Percentiles rank a stretch among this genome's conserved stretches.
phyloP scores from a whole-genome alignment of 768 basidiomycete species.

The Russula sp. region DNA sequence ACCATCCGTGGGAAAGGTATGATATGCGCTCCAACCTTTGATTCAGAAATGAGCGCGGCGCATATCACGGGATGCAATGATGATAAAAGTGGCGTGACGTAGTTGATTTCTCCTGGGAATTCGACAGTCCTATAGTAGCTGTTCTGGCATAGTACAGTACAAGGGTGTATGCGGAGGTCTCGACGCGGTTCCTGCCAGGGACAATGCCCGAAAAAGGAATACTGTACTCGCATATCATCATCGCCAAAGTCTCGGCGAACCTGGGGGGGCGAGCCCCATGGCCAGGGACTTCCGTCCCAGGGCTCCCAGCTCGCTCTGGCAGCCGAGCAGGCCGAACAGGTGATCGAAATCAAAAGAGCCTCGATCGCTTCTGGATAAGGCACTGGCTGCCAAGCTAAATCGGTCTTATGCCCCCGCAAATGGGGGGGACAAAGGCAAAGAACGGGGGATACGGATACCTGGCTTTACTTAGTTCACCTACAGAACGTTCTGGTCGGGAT shows the following conservation, averaged over 20 bases:
- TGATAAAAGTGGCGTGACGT: too few species aligned
- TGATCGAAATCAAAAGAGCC: neutral
- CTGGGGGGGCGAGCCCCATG: too few species aligned
- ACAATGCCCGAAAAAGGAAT: too few species aligned
- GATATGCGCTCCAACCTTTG: too few species aligned
- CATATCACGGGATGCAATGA: neutral
- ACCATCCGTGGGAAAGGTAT: too few species aligned
- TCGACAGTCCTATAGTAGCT: too few species aligned
- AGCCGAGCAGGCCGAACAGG: neutral
- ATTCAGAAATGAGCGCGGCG: neutral
- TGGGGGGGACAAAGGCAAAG: neutral
- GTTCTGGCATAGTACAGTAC: too few species aligned
- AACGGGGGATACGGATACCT: neutral
- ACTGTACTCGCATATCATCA: too few species aligned
- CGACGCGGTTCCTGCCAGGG: too few species aligned
- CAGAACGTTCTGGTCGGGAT: neutral
- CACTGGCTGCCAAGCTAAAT: neutral
- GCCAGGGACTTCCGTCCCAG: neutral
- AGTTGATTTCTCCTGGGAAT: too few species aligned
- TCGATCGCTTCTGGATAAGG: neutral
- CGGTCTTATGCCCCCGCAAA: neutral
- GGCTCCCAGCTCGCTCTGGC: neutral
- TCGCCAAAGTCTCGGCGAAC: too few species aligned
- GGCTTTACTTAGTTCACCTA: neutral
- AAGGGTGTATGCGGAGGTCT: too few species aligned